phyloP scores from a whole-genome alignment of 2,329 filamentous ascomycete species.

The Cladosporium sphaerospermum region DNA sequence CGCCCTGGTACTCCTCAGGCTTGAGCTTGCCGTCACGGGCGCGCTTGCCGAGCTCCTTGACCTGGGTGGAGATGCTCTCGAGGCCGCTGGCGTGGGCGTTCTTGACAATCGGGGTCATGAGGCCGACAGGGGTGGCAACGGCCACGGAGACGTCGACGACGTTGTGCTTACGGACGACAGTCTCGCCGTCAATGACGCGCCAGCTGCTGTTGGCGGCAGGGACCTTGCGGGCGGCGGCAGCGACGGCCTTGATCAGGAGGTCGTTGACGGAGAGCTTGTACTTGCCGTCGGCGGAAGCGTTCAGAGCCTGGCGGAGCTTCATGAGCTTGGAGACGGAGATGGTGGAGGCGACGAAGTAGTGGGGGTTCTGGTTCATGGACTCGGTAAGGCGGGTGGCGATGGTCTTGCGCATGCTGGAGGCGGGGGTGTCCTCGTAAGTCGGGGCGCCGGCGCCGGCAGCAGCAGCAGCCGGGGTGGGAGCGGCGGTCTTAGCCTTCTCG shows the following conservation, averaged over 20 bases:
- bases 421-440: slow-evolving; percentile 74
- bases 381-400: slow-evolving; percentile 87
- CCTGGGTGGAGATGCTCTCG: slow-evolving; percentile 74
- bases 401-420: slow-evolving; percentile 93
- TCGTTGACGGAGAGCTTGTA: slow-evolving; percentile 99
- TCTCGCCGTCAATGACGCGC: slow-evolving; percentile 67
- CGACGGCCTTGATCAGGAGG: slow-evolving; percentile 96
- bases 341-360: slow-evolving; percentile 91
- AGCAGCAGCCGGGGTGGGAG: slow-evolving; percentile 37
- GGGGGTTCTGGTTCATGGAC: slow-evolving; percentile 88
- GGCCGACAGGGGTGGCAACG: slow-evolving; percentile 82
- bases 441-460: slow-evolving; percentile 51
- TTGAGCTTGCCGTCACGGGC: slow-evolving; percentile 97
- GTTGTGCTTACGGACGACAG: slow-evolving; percentile 85
- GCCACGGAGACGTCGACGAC: slow-evolving; percentile 92
- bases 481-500: slow-evolving; percentile 68
- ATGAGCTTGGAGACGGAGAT: slow-evolving; percentile 92
- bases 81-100: slow-evolving; percentile 82
- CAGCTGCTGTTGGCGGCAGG: slow-evolving; percentile 94
- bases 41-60: slow-evolving; percentile 96
- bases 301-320: slow-evolving; percentile 91
- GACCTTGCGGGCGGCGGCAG: slow-evolving; percentile 82
- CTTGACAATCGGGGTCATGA: slow-evolving; percentile 97
- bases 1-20: slow-evolving; percentile 98
- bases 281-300: slow-evolving; percentile 78